Evolutionary conservation across 2,329 filamentous ascomycete genomes (phyloP).

Genomic region (Neofusicoccum sp.): DNA sequence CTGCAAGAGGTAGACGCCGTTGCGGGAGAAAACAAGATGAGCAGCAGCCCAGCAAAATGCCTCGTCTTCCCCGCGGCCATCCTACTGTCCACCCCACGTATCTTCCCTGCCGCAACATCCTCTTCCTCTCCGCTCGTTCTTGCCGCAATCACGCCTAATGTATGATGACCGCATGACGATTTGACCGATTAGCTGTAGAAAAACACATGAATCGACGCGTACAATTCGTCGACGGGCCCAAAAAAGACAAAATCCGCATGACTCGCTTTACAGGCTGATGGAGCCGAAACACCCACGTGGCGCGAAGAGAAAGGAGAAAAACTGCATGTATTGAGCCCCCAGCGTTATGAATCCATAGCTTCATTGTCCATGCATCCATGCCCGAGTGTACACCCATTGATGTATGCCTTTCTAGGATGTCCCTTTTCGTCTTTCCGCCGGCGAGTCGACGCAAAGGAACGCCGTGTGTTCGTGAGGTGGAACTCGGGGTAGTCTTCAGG

Average conservation of each 20-base stretch:
- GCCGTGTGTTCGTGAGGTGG: conserved; percentile 4
- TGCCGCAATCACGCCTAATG: conserved; percentile 2
- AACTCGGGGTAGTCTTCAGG: conserved; percentile 5
- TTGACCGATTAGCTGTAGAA: conserved; percentile 15
- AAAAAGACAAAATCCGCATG: conserved; percentile 13
- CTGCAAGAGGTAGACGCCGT: background rate
- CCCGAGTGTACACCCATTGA: conserved; percentile 9
- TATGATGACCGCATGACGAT: conserved; percentile 14
- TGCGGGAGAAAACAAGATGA: background rate
- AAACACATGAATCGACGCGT: conserved; percentile 15
- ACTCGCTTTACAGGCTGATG: conserved; percentile 9
- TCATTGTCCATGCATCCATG: conserved; percentile 15
- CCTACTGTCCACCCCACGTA: background rate
- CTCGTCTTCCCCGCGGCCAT: conserved; percentile 3
- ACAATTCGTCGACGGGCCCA: conserved; percentile 12
- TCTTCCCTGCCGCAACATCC: background rate
- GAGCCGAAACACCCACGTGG: conserved; percentile 14
- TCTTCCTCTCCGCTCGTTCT: conserved; percentile 1
- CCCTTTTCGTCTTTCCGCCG: conserved; percentile 14
- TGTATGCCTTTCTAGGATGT: conserved; percentile 9
- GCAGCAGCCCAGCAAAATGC: conserved; percentile 12
- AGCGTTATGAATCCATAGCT: conserved; percentile 15
- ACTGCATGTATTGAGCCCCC: conserved; percentile 16
- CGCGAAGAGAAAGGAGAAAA: conserved; percentile 12
- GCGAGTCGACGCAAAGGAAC: conserved; percentile 14